Evolutionary conservation across 352 stramenopile genomes (phyloP), one percentile per base, ranked within the genome.

Genomic region (Aphanomyces stellatus): DNA sequence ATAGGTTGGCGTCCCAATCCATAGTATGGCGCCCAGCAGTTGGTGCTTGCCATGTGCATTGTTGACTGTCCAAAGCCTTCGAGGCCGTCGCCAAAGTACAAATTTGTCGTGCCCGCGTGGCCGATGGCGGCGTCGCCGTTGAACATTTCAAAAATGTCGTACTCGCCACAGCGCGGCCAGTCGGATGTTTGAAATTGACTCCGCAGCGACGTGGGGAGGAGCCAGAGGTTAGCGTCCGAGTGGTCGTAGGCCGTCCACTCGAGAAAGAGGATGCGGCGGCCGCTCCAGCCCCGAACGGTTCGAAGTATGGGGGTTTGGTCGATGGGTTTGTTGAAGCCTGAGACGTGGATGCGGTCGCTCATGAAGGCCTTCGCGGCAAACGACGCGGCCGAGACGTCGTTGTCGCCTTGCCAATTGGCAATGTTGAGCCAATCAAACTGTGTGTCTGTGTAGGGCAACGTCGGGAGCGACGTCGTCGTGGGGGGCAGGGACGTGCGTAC

Each of bases 91-190:
- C 76, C 79, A n/a, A 35, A 74, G 61, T 75, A 88, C 13, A 71
- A 69, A 65, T 91, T 79, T 59, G 89, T 80, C 34, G 78, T 88
- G 28, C 51, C 51, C 17, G 30, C 31, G 42, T 51, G 42, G 5
- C 42, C 42, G 27, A 31, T 56, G 4, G 51, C 25, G 6, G 28
- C 33, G 51, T 35, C 51, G 28, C 51, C 51, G n/a, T 60, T 60
- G 65, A 91, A 91, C 82, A 91, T 91, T 70, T 91, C 82, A 51
- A 91, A 91, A 30, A 91, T 81, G 53, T 91, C 82, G 48, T 89
- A 71, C 67, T 91, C 82, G 28, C 82, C 82, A 72, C 76, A 89
- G 71, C 88, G 85, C 13, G 82, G 81, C 82, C 81, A 91, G 62
- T 79, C 79, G 40, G 86, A 85, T 55, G 62, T 71, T 24, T 33